Evolutionary conservation across 2,329 filamentous ascomycete genomes (phyloP), one percentile per base, ranked within the genome.

Genomic region (Tolypocladium endophyticum): DNA sequence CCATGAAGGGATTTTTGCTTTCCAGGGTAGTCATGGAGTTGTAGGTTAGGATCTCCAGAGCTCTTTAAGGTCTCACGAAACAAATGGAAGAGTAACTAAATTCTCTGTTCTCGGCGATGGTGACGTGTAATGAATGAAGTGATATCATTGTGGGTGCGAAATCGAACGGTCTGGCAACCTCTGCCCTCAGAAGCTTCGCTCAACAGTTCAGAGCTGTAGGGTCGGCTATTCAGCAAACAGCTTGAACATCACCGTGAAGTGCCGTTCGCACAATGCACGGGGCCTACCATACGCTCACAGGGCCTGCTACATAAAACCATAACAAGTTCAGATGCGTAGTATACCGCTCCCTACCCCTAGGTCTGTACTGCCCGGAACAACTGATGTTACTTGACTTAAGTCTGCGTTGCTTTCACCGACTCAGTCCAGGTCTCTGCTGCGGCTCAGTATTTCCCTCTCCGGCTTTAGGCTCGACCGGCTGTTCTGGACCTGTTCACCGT

Each of bases 31-130:
- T 36, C 53, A 55, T 28, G 53, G 56, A 60, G 59, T 52, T 58
- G 56, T 60, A 60, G 59, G 59, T 45, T 60, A 53, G 59, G 52
- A 58, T 60, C 23, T 55, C 59, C 30, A 60, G 56, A 41, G 23
- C 47, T 55, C 55, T 11, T 43, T 23, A 33, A 39, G 36, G 28
- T 50, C 41, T 35, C 12, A 12, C 52, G 58, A 55, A 53, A 36
- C 45, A 33, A 47, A 45, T 59, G 58, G 38, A 35, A 36, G 30
- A 25, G 20, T 55, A 20, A 35, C n/a, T 53, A 53, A 28, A n/a
- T 53, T 53, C 2, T 33, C 33, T 30, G 6, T 11, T 53, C 8
- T n/a, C 8, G 9, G 18, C 30, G 18, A n/a, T 35, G 8, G 47
- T 53, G 50, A n/a, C 20, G 1, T 35, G 28, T 35, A 20, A 18